Evolutionary conservation across 2,329 filamentous ascomycete species (phyloP).

Genomic region (Biscogniauxia mediterranea): DNA sequence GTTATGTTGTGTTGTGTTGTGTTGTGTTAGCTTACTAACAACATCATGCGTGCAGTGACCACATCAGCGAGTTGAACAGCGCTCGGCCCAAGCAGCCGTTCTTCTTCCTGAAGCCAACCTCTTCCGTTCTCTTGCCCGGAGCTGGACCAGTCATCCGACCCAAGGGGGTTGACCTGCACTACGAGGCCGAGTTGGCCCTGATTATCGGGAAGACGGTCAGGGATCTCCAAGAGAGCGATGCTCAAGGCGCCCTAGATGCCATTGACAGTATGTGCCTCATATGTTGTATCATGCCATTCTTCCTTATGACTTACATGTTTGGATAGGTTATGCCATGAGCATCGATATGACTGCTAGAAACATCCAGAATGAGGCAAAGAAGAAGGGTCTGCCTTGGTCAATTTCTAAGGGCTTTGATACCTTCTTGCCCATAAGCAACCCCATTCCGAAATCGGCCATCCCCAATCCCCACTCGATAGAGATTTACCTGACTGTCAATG

Average conservation of each 20-base stretch:
- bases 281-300: slow-evolving; percentile 8
- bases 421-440: slow-evolving; percentile 81
- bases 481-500: slow-evolving; percentile 83
- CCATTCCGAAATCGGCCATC: slow-evolving; percentile 78
- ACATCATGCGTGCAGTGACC: slow-evolving; percentile 60
- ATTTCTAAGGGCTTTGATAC: slow-evolving; percentile 98
- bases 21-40: slow-evolving; percentile 12
- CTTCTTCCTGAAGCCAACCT: slow-evolving; percentile 96
- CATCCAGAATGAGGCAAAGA: slow-evolving; percentile 93
- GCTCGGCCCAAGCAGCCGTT: slow-evolving; percentile 89
- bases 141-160: slow-evolving; percentile 80
- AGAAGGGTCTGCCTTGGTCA: slow-evolving; percentile 92
- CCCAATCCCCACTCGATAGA: slow-evolving; percentile 85
- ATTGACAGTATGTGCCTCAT: slow-evolving; percentile 66
- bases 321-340: slow-evolving; percentile 75
- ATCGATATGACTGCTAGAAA: slow-evolving; percentile 99
- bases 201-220: slow-evolving; percentile 79
- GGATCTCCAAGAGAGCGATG: slow-evolving; percentile 73
- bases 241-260: slow-evolving; percentile 72
- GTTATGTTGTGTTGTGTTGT: no score
- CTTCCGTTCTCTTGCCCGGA: slow-evolving; percentile 76
- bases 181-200: slow-evolving; percentile 90
- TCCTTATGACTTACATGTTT: slow-evolving; percentile 6
- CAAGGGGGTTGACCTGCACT: slow-evolving; percentile 81
- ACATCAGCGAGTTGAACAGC: slow-evolving; percentile 89